phyloP scores from a whole-genome alignment of 176 grass and related monocot genomes.

The Musa beccarii region DNA sequence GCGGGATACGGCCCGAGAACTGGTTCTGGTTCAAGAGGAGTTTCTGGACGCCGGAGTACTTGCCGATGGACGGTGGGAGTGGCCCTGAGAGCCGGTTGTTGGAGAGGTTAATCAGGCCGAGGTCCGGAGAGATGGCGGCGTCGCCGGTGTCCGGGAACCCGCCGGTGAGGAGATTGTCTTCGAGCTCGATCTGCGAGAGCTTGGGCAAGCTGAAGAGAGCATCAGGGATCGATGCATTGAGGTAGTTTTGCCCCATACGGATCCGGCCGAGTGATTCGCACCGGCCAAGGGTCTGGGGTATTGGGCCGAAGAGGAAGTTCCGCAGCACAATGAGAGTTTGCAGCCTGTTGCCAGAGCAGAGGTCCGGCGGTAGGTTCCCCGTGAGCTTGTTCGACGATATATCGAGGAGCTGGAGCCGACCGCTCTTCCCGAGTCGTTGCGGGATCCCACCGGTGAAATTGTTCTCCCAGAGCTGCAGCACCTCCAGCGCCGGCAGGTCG shows the following conservation, averaged over 20 bases:
- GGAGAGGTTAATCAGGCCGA: conserved; percentile 3
- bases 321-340: background rate
- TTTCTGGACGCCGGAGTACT: conserved; percentile 10
- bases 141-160: background rate
- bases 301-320: background rate
- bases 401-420: background rate
- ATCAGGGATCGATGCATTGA: background rate
- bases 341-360: conserved; percentile 4
- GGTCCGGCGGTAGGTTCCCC: background rate
- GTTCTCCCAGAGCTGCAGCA: conserved; percentile 13
- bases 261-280: background rate
- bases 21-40: conserved; percentile 20
- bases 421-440: background rate
- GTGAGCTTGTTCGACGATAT: conserved; percentile 7
- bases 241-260: conserved; percentile 1
- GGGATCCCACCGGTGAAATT: background rate
- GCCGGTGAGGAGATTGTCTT: conserved; percentile 5
- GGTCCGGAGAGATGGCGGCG: background rate
- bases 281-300: conserved; percentile 1
- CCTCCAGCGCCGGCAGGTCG: conserved; percentile 13
- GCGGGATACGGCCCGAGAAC: conserved; percentile 24
- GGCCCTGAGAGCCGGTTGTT: conserved; percentile 17
- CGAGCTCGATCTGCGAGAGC: background rate
- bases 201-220: conserved; percentile 6
- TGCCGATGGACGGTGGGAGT: conserved; percentile 21